Evolutionary conservation across 106 monocot genomes (phyloP), one percentile per base, ranked within the genome.

Genomic region (Dendrobium nobile): DNA sequence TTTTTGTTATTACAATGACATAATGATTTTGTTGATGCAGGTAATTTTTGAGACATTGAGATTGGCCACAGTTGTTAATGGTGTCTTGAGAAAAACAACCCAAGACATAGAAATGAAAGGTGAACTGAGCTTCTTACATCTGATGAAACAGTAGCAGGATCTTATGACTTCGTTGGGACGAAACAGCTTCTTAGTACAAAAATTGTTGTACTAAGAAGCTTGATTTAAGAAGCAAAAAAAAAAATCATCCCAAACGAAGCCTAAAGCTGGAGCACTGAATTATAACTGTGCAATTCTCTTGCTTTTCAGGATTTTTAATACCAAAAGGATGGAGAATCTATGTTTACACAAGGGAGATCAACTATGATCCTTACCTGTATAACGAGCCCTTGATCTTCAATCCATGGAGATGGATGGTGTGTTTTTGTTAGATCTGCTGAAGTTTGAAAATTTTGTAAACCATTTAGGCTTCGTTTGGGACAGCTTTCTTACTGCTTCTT

Each of bases 341-440:
- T 84, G 92, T 91, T 5, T 95, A 91, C 59, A 95, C 89, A 9
- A 85, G 98, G 75, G 98, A 99, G 82, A 93, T 88, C 54, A 99
- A 99, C 86, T 99, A 99, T 51, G 93, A 95, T 37, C 78, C 88
- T 0, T 84, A 67, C 72, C 17, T 91, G 70, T 93, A 99, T 85
- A 83, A 85, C 0, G 95, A 99, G 26, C 98, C 98, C 1, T 72
- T 87, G n/a, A 77, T n/a, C 65, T 99, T 99, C 90, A 90, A 99
- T 86, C 98, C 98, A 79, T 99, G 98, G 98, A 93, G 98, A 88
- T 99, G 98, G 98, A 80, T 85, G 92, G 95, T 99, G 20, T 82
- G 86, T n/a, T 3, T 2, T 41, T n/a, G 24, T 54, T 47, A 22
- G 37, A 51, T 51, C 51, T 51, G 3, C 51, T 13, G 13, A 45